A percentile compares a stretch with the other conserved stretches of the same genome.
Evolutionary conservation across 2,329 filamentous ascomycete species (phyloP).

Genomic region (Aspergillus puulaauensis): DNA sequence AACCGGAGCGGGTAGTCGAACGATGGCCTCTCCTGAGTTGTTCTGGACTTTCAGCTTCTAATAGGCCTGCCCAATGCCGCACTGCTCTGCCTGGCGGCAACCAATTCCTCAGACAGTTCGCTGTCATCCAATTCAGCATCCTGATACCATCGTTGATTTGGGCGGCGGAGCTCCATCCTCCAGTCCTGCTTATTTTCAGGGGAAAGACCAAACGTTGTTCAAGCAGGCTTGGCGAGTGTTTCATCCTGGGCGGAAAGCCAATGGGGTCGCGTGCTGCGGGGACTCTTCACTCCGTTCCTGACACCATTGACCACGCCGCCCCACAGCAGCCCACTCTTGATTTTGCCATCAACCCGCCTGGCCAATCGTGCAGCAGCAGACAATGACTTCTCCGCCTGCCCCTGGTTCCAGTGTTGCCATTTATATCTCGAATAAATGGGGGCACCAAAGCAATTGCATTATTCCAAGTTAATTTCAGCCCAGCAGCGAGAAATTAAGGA

Average conservation of each 20-base stretch:
- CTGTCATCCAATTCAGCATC: neutral
- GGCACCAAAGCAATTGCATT: neutral
- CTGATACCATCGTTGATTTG: neutral
- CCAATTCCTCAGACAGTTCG: neutral
- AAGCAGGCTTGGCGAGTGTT: constrained; percentile 17
- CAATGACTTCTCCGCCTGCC: constrained; percentile 10
- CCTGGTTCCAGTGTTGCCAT: constrained; percentile 18
- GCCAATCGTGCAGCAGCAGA: constrained; percentile 8
- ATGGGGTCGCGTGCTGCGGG: neutral
- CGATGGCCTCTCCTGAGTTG: neutral
- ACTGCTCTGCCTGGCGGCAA: too few species aligned
- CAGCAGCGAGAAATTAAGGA: neutral
- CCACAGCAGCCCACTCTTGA: constrained; percentile 6
- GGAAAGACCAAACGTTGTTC: constrained; percentile 16
- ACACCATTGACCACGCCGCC: constrained; percentile 12
- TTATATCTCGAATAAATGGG: constrained; percentile 9
- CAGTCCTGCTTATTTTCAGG: constrained; percentile 9
- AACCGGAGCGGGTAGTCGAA: neutral
- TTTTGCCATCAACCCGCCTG: constrained; percentile 7
- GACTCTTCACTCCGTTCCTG: constrained; percentile 17
- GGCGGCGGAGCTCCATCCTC: neutral
- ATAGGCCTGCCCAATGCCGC: neutral
- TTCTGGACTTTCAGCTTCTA: neutral
- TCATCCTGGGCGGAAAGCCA: constrained; percentile 14
- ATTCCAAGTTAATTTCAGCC: neutral